Conservation (phyloP, 768 basidiomycete species). For the Trametopsis cervina region DNA sequence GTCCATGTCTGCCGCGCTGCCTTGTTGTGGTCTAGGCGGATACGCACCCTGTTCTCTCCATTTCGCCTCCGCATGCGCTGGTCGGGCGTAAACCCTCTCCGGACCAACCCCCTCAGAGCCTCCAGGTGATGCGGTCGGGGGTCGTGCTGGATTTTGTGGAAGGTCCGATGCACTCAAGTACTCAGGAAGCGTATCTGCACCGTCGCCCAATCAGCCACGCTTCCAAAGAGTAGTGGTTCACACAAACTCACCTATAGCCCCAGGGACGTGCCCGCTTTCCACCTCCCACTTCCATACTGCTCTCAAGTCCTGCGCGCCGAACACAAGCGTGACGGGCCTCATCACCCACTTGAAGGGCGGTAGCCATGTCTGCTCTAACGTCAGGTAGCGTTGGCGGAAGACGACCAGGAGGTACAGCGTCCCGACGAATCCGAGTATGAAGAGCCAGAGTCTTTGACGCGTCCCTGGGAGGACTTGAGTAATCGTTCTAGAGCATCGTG, state of each 20-base stretch:
- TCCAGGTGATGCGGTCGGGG: constrained; percentile 29
- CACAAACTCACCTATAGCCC: too few species aligned
- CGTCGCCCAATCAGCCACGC: too few species aligned
- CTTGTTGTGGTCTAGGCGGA: constrained; percentile 79
- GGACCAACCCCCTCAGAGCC: constrained; percentile 1
- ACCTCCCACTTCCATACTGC: constrained; percentile 97
- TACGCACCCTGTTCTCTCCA: too few species aligned
- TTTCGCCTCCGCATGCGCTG: constrained; percentile 21
- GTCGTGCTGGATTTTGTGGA: constrained; percentile 70
- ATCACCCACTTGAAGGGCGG: constrained; percentile 39
- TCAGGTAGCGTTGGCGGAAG: constrained; percentile 52
- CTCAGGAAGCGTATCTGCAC: constrained; percentile 82
- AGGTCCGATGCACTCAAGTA: constrained; percentile 47
- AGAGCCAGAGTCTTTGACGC: not conserved
- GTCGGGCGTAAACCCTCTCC: not conserved
- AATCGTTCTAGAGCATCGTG: too few species aligned
- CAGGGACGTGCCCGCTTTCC: constrained; percentile 87
- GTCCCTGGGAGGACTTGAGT: not conserved
- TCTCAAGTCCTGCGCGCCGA: constrained; percentile 67
- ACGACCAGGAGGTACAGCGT: constrained; percentile 50
- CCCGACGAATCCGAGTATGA: constrained; percentile 35
- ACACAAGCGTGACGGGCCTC: constrained; percentile 67
- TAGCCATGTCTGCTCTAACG: constrained; percentile 58
- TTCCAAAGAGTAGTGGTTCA: too few species aligned
- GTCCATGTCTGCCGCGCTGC: constrained; percentile 85